These are phyloP conservation scores for Boletus barrowsii DNA, from an alignment of 768 basidiomycete species.

Conservation along the genomic window DNA sequence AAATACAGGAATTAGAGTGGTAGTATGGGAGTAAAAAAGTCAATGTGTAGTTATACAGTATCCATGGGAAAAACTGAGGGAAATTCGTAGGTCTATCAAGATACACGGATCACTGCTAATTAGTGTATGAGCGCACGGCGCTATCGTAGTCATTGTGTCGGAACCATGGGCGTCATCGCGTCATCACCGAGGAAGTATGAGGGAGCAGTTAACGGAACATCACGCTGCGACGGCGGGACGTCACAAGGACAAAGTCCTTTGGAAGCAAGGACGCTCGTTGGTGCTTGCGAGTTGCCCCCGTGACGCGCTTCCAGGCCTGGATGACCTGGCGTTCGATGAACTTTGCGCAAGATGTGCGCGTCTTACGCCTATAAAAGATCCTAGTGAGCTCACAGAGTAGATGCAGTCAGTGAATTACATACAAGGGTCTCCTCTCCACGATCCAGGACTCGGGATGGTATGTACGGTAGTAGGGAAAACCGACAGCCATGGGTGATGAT, in stretches of 20 bases:
- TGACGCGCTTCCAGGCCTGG: conserved; percentile 60
- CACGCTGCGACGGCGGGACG: conserved; percentile 50
- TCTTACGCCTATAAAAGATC: conserved; percentile 15
- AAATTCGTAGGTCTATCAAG: conserved; percentile 2
- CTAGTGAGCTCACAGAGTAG: not conserved
- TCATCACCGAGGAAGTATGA: not conserved
- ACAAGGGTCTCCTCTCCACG: conserved; percentile 26
- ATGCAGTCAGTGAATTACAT: not conserved
- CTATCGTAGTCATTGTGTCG: conserved; percentile 9
- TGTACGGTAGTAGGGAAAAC: conserved; percentile 8
- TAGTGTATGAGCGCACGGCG: conserved; percentile 11
- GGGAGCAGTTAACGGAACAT: conserved; percentile 31
- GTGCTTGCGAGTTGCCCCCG: conserved; percentile 47
- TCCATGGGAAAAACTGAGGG: conserved; percentile 7
- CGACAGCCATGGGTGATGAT: conserved; percentile 4
- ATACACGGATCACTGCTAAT: not conserved
- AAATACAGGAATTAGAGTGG: conserved; percentile 13
- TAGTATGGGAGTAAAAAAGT: not conserved
- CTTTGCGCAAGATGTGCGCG: conserved; percentile 39
- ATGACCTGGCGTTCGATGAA: conserved; percentile 57
- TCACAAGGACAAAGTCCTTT: conserved; percentile 62
- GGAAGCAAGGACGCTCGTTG: conserved; percentile 53
- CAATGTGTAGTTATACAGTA: not conserved
- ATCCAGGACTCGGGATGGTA: conserved; percentile 25
- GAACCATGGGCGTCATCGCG: conserved; percentile 14